phyloP scores from a whole-genome alignment of 495 filamentous ascomycete species.

The Aspergillus carlsbadensis region DNA sequence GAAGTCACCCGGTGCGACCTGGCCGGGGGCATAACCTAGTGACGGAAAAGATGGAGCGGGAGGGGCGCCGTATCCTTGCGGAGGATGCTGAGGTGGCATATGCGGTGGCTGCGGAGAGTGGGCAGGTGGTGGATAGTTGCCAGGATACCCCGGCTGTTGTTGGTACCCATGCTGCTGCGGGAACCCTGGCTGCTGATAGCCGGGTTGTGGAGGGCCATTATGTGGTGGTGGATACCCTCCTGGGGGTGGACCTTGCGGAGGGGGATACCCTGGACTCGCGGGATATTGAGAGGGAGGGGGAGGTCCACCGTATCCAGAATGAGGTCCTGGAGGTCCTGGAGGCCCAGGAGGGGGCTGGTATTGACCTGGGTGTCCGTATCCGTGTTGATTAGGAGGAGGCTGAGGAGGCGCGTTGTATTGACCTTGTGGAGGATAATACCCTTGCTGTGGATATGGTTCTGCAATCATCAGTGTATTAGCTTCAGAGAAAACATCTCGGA shows the following conservation, averaged over 20 bases:
- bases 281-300: slow-evolving; percentile 23
- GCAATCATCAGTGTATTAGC: background rate
- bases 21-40: slow-evolving; percentile 59
- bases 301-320: slow-evolving; percentile 42
- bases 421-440: slow-evolving; percentile 12
- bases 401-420: slow-evolving; percentile 12
- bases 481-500: background rate
- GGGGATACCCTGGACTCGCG: slow-evolving; percentile 10
- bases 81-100: slow-evolving; percentile 14
- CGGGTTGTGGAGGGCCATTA: slow-evolving; percentile 3
- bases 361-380: slow-evolving; percentile 4
- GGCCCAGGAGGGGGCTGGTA: slow-evolving; percentile 24
- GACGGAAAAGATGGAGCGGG: slow-evolving; percentile 52
- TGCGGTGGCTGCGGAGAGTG: slow-evolving; percentile 18
- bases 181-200: slow-evolving; percentile 14
- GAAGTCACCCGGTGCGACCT: slow-evolving; percentile 63
- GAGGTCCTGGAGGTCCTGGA: slow-evolving; percentile 37
- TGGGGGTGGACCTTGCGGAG: slow-evolving; percentile 10
- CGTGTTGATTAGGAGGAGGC: slow-evolving; percentile 32
- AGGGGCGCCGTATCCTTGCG: background rate
- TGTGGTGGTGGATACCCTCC: too few species aligned
- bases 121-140: slow-evolving; percentile 3
- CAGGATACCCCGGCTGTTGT: background rate
- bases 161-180: background rate
- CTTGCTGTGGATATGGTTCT: slow-evolving; percentile 19